Conservation (phyloP, 768 basidiomycete species). For the Russula lepida region DNA sequence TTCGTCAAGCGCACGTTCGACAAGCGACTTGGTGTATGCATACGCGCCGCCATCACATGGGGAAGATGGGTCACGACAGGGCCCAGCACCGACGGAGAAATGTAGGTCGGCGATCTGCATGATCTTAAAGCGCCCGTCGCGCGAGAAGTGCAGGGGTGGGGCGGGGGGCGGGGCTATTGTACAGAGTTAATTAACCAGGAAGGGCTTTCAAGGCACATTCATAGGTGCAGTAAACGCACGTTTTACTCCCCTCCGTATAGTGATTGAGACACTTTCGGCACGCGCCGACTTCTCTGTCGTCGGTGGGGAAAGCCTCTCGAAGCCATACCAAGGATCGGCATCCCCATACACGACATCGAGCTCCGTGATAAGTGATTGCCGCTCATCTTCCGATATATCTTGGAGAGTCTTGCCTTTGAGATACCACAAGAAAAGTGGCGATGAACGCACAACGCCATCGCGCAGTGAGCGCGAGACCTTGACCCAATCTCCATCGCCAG, state of each 20-base stretch:
- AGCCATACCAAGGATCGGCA: slow-evolving; percentile 79
- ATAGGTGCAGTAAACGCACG: slow-evolving; percentile 34
- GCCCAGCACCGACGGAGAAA: slow-evolving; percentile 72
- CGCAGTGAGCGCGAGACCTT: slow-evolving; percentile 55
- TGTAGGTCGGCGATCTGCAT: slow-evolving; percentile 92
- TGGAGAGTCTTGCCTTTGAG: slow-evolving; percentile 53
- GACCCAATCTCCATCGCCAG: slow-evolving; percentile 47
- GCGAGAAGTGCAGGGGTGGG: slow-evolving; percentile 74
- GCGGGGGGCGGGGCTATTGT: slow-evolving; percentile 58
- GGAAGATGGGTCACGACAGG: slow-evolving; percentile 64
- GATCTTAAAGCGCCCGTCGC: slow-evolving; percentile 79
- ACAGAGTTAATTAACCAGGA: slow-evolving; percentile 3
- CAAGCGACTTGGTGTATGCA: slow-evolving; percentile 64
- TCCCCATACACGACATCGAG: slow-evolving; percentile 87
- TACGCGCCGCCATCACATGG: slow-evolving; percentile 55
- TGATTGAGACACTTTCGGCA: slow-evolving; percentile 51
- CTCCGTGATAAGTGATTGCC: slow-evolving; percentile 70
- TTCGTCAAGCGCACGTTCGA: slow-evolving; percentile 59
- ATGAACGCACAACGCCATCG: slow-evolving; percentile 47
- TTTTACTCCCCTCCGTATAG: slow-evolving; percentile 66
- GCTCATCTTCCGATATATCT: slow-evolving; percentile 52
- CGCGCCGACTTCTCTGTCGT: slow-evolving; percentile 34
- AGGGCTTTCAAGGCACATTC: background rate
- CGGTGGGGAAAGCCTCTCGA: slow-evolving; percentile 61
- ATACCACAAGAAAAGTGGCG: slow-evolving; percentile 74